Conservation (phyloP, 1,139 yeast species). For the Tardiomyces digboiensis region DNA sequence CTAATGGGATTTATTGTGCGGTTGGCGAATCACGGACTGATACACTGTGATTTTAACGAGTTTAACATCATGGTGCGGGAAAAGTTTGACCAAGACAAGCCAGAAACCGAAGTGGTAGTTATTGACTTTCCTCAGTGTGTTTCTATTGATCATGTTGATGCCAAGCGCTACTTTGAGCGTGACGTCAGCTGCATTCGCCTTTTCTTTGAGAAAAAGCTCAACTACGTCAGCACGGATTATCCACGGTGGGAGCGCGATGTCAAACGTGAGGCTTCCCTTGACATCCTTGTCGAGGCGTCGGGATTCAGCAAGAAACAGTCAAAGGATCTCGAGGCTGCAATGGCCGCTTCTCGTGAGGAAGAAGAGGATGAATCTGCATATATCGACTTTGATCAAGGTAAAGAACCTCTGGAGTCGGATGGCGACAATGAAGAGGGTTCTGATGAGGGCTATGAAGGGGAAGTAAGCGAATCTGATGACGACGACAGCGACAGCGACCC, state of each 20-base stretch:
- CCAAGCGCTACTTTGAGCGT: slow-evolving; percentile 77
- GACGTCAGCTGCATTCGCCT: slow-evolving; percentile 85
- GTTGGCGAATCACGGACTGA: slow-evolving; percentile 79
- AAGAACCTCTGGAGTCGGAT: slow-evolving; percentile 16
- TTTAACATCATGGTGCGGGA: slow-evolving; percentile 85
- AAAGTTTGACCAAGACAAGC: slow-evolving; percentile 39
- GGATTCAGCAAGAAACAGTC: slow-evolving; percentile 75
- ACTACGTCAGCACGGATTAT: slow-evolving; percentile 68
- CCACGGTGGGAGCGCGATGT: slow-evolving; percentile 79
- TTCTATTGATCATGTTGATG: slow-evolving; percentile 84
- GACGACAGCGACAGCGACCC: slow-evolving; percentile 28
- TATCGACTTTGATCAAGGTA: slow-evolving; percentile 20
- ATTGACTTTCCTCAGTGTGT: slow-evolving; percentile 99
- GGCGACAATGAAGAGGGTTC: slow-evolving; percentile 16
- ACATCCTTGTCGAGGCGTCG: slow-evolving; percentile 80
- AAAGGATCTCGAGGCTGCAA: slow-evolving; percentile 68
- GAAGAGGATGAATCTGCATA: slow-evolving; percentile 25
- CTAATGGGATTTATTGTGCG: slow-evolving; percentile 81
- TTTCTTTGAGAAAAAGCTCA: slow-evolving; percentile 72
- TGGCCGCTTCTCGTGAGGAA: slow-evolving; percentile 43
- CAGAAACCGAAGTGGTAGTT: slow-evolving; percentile 57
- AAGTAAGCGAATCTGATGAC: slow-evolving; percentile 15
- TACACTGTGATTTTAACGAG: slow-evolving; percentile 97
- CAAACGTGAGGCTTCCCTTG: slow-evolving; percentile 55
- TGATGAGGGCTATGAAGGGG: slow-evolving; percentile 11